Percentiles rank a stretch among this genome's conserved stretches.
Evolutionary conservation across 2,329 filamentous ascomycete species (phyloP).

Genomic region (Botrytis galanthina): DNA sequence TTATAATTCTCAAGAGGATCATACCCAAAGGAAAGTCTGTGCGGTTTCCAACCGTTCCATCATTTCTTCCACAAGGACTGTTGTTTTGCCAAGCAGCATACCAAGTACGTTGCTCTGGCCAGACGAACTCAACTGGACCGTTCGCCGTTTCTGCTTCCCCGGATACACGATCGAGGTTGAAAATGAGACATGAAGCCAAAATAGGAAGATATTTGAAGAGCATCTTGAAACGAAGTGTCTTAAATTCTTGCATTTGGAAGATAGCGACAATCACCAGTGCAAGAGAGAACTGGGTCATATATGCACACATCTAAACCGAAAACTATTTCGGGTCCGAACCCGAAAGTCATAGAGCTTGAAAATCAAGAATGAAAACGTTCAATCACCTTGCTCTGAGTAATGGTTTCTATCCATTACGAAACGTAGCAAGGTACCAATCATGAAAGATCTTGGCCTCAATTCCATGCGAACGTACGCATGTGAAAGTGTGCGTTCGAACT

Average conservation of each 20-base stretch:
- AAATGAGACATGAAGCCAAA: not conserved
- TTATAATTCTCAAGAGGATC: not conserved
- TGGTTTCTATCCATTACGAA: not conserved
- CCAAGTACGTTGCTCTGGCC: not conserved
- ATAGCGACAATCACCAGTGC: not conserved
- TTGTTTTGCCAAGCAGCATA: not conserved
- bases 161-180: not conserved
- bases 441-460: not conserved
- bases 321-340: not conserved
- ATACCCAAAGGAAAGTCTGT: not conserved
- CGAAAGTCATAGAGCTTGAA: not conserved
- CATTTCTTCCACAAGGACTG: not conserved
- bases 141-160: not conserved
- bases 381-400: not conserved
- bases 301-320: not conserved
- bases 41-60: not conserved
- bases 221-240: not conserved
- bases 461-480: not conserved
- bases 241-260: not conserved
- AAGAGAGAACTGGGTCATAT: not conserved
- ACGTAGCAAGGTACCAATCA: not conserved
- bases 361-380: not conserved
- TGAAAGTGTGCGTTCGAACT: not conserved
- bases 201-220: not conserved
- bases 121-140: not conserved